Evolutionary conservation across 768 basidiomycete genomes (phyloP).

Genomic region (Hemileccinum rubropunctum): DNA sequence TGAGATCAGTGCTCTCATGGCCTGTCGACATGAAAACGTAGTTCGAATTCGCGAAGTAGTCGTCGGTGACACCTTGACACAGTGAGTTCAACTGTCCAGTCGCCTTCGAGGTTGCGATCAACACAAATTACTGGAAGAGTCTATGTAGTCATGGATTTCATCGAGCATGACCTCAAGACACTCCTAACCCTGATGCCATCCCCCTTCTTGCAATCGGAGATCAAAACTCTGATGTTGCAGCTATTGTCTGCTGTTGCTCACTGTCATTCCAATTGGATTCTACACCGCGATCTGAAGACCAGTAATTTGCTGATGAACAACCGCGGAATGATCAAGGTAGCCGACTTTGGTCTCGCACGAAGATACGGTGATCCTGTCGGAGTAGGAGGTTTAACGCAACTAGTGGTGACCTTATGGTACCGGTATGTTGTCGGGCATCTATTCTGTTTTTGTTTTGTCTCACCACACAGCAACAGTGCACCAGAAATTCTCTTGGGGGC

Average conservation of each 20-base stretch:
- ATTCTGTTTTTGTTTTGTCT: conserved; percentile 10
- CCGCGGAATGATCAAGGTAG: conserved; percentile 96
- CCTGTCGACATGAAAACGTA: conserved; percentile 91
- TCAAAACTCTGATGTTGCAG: conserved; percentile 95
- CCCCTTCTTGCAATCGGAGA: conserved; percentile 95
- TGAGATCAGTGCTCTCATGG: conserved; percentile 96
- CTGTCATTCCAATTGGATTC: conserved; percentile 96
- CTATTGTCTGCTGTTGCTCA: conserved; percentile 89
- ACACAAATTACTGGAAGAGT: conserved; percentile 54
- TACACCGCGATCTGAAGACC: conserved; percentile 96
- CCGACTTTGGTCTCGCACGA: conserved; percentile 95
- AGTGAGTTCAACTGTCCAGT: conserved; percentile 62
- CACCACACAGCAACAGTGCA: conserved; percentile 50
- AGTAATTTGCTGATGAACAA: conserved; percentile 99
- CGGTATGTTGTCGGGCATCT: conserved; percentile 52
- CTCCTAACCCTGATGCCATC: conserved; percentile 92
- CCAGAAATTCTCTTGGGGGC: conserved; percentile 95
- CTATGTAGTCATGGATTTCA: conserved; percentile 99
- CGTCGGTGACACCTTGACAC: conserved; percentile 96
- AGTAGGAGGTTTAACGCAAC: conserved; percentile 94
- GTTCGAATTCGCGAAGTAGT: conserved; percentile 97
- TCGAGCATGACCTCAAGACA: conserved; percentile 98
- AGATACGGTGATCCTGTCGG: conserved; percentile 96
- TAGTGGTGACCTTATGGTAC: conserved; percentile 99
- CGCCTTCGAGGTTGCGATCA: conserved; percentile 5